Evolutionary conservation across 768 basidiomycete species (phyloP).

Genomic region (Peribolospora kevripleyi): DNA sequence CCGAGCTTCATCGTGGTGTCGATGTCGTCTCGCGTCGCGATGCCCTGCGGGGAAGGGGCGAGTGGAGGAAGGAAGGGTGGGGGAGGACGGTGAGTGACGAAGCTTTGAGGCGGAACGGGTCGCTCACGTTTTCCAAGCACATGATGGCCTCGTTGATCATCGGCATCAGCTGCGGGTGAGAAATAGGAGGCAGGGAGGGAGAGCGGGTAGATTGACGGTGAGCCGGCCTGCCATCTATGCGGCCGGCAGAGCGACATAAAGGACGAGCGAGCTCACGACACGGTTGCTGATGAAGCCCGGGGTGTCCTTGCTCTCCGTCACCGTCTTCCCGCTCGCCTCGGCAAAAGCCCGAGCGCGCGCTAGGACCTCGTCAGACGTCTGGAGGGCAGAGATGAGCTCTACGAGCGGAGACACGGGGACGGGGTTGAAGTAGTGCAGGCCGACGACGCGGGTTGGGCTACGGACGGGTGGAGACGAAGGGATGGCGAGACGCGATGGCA

Average conservation of each 20-base stretch:
- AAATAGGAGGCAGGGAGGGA: background rate
- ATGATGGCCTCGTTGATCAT: slow-evolving; percentile 96
- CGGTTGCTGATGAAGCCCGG: slow-evolving; percentile 20
- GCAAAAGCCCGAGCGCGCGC: slow-evolving; percentile 59
- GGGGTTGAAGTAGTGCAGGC: slow-evolving; percentile 71
- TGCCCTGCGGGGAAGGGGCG: slow-evolving; percentile 29
- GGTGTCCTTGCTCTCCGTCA: slow-evolving; percentile 69
- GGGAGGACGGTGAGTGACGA: background rate
- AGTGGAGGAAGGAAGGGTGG: background rate
- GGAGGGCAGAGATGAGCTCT: slow-evolving; percentile 79
- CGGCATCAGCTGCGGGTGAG: slow-evolving; percentile 77
- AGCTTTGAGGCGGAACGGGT: background rate
- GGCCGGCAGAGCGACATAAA: slow-evolving; percentile 83
- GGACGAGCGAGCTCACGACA: slow-evolving; percentile 78
- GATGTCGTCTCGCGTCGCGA: slow-evolving; percentile 81
- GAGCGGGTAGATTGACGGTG: background rate
- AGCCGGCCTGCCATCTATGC: slow-evolving; percentile 37
- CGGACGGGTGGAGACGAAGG: background rate
- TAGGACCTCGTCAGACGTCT: slow-evolving; percentile 56
- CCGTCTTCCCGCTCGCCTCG: slow-evolving; percentile 74
- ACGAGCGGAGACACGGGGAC: slow-evolving; percentile 94
- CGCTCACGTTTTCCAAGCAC: slow-evolving; percentile 56
- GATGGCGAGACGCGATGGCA: background rate
- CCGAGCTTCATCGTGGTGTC: slow-evolving; percentile 82
- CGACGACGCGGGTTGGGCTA: background rate